Evolutionary conservation across 495 filamentous ascomycete species (phyloP).

Genomic region (Letharia columbiana): DNA sequence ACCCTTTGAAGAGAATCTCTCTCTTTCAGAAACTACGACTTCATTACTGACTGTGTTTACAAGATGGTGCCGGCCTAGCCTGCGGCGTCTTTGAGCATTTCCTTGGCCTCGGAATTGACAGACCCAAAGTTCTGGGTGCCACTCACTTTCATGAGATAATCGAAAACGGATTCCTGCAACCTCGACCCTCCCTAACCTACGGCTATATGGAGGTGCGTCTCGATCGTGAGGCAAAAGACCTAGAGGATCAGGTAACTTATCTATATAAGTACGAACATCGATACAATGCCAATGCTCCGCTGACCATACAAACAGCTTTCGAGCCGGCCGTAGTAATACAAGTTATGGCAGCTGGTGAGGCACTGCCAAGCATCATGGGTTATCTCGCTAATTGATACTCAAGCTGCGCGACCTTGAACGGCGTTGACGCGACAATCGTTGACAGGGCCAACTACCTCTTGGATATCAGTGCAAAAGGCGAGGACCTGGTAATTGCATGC

Average conservation of each 20-base stretch:
- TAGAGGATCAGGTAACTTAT: constrained; percentile 75
- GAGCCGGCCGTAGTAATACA: constrained; percentile 60
- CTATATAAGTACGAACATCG: constrained; percentile 56
- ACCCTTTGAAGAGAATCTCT: neutral
- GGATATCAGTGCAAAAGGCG: constrained; percentile 57
- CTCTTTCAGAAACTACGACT: neutral
- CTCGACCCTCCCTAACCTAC: constrained; percentile 53
- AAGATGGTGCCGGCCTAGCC: constrained; percentile 80
- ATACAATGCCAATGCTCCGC: neutral
- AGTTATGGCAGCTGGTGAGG: constrained; percentile 68
- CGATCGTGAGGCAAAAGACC: constrained; percentile 48
- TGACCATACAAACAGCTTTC: constrained; percentile 32
- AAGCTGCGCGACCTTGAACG: constrained; percentile 75
- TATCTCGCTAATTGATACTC: constrained; percentile 8
- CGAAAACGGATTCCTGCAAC: constrained; percentile 56
- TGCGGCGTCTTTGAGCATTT: constrained; percentile 75
- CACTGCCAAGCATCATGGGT: constrained; percentile 8
- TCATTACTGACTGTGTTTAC: constrained; percentile 9
- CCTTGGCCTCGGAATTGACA: constrained; percentile 46
- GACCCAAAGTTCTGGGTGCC: constrained; percentile 75
- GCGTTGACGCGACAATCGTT: constrained; percentile 63
- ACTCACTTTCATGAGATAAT: constrained; percentile 97
- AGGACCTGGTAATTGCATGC: constrained; percentile 66
- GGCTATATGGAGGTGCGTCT: constrained; percentile 84
- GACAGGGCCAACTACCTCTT: constrained; percentile 69